A percentile compares a stretch with the other conserved stretches of the same genome.
These are phyloP conservation scores for Cercospora sojina DNA, from an alignment of 2,329 filamentous ascomycete genomes.

Conservation along the genomic window DNA sequence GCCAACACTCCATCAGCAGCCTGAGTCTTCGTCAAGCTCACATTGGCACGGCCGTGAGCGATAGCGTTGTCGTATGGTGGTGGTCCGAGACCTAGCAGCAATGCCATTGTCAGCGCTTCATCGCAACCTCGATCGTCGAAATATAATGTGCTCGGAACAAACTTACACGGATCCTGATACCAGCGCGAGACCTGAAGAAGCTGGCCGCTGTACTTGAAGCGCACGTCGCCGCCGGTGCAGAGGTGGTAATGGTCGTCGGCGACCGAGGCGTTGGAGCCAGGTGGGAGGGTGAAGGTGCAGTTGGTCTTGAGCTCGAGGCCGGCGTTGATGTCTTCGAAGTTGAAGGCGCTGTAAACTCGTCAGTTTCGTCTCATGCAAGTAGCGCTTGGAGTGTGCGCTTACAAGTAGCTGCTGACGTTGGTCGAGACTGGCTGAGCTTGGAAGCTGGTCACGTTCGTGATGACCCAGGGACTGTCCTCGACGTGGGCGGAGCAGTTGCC, in stretches of 20 bases:
- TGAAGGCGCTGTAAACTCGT: conserved; percentile 18
- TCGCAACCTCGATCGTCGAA: neutral
- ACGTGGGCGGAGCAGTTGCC: conserved; percentile 16
- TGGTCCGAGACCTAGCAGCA: conserved; percentile 10
- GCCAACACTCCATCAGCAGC: conserved; percentile 17
- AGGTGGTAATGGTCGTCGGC: conserved; percentile 21
- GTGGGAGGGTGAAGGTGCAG: conserved; percentile 20
- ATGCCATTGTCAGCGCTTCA: neutral
- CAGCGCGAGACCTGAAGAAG: conserved; percentile 25
- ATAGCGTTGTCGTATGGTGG: conserved; percentile 28
- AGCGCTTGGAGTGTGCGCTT: neutral
- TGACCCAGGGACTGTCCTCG: conserved; percentile 28
- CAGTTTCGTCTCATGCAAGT: neutral
- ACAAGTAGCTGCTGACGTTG: conserved; percentile 21
- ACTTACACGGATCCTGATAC: conserved; percentile 29
- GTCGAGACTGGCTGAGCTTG: conserved; percentile 10
- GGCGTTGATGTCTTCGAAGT: conserved; percentile 32
- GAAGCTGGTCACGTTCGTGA: conserved; percentile 29
- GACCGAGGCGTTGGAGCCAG: conserved; percentile 15
- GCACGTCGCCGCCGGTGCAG: conserved; percentile 28
- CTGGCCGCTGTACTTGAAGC: conserved; percentile 26
- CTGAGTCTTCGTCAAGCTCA: conserved; percentile 20
- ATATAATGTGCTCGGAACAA: neutral
- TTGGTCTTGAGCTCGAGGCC: conserved; percentile 31
- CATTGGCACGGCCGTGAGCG: conserved; percentile 23